Base-by-base conservation (phyloP, 768 basidiomycete genomes). In the Pulveroboletus frians region DNA sequence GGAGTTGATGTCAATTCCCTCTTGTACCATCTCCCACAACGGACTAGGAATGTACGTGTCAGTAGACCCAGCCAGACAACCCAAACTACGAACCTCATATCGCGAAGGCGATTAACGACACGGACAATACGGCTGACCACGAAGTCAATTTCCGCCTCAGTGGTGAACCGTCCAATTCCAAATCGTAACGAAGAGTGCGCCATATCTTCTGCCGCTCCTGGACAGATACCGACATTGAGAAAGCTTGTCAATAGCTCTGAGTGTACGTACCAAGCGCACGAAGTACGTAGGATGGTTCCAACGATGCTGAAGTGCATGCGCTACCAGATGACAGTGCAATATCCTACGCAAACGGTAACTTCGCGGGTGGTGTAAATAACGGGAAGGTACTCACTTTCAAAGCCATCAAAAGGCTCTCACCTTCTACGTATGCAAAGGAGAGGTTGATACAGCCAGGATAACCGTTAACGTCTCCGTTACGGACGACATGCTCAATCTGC, bases 11-110 rank as follows among this genome's bases (percentile, higher is more conserved):
- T 99, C 96, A 51, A 98, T 94, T 37, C 95, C 95, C 66, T 98
- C 96, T 71, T 96, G 92, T 14, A 98, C 94, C 94, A 99, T 97
- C 73, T 99, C 96, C 95, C 95, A 99, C 46, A 99, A 71, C 30
- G 96, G 96, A 63, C 92, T 91, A 23, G 20, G 34, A 40, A 21
- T 44, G 42, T 42, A 21, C 27, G 21, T 43, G 42, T 59, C 26
- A 55, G 43, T 27, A 52, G 43, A 29, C 40, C n/a, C 48, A 34
- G 34, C 15, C 10, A 49, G 18, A 42, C 44, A 36, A 18, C 48
- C 29, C 21, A 43, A 43, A 38, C 34, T 27, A 63, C 76, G 27
- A 43, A 84, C 87, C 88, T 94, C 91, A 99, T 92, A 52, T 99
- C 95, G 43, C 95, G 81, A 55, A 99, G 77, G 54, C 78, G 79